Evolutionary conservation across 2,329 filamentous ascomycete species (phyloP).

Genomic region (Leptographium procerum): DNA sequence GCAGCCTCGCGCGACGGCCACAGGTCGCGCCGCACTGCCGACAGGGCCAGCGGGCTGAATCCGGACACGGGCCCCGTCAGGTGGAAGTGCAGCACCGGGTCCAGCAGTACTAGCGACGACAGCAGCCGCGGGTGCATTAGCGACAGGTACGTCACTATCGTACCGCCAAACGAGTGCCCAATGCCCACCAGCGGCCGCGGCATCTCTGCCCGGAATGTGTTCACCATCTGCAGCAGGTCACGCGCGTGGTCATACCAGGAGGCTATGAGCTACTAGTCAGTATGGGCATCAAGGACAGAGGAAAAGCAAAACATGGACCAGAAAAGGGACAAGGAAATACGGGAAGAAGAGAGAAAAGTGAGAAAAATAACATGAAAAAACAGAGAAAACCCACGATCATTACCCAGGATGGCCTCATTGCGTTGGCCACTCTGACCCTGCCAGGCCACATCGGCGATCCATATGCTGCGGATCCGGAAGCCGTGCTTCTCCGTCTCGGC

Average conservation of each 20-base stretch:
- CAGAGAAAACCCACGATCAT: conserved; percentile 57
- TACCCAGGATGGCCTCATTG: conserved; percentile 66
- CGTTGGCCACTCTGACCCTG: conserved; percentile 70
- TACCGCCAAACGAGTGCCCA: conserved; percentile 82
- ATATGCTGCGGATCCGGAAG: conserved; percentile 68
- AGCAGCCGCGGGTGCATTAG: conserved; percentile 74
- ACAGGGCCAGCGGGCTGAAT: conserved; percentile 42
- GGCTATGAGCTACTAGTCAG: conserved; percentile 27
- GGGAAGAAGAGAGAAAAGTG: no score
- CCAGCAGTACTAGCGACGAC: conserved; percentile 64
- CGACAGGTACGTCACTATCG: conserved; percentile 58
- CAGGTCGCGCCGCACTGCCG: conserved; percentile 60
- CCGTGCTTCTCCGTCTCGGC: conserved; percentile 42
- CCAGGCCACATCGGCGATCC: conserved; percentile 81
- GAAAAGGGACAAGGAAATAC: no score
- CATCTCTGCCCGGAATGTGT: conserved; percentile 68
- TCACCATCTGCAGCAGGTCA: conserved; percentile 77
- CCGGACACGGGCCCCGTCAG: conserved; percentile 24
- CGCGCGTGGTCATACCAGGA: conserved; percentile 78
- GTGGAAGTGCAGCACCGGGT: conserved; percentile 67
- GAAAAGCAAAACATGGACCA: no score
- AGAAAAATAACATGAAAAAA: no score
- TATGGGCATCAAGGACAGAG: no score
- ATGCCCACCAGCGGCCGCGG: conserved; percentile 73
- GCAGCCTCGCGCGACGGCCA: conserved; percentile 73